These are phyloP conservation scores for Heterococcus sp. DNA, from an alignment of 108 stramenopile species.

Conservation along the genomic window DNA sequence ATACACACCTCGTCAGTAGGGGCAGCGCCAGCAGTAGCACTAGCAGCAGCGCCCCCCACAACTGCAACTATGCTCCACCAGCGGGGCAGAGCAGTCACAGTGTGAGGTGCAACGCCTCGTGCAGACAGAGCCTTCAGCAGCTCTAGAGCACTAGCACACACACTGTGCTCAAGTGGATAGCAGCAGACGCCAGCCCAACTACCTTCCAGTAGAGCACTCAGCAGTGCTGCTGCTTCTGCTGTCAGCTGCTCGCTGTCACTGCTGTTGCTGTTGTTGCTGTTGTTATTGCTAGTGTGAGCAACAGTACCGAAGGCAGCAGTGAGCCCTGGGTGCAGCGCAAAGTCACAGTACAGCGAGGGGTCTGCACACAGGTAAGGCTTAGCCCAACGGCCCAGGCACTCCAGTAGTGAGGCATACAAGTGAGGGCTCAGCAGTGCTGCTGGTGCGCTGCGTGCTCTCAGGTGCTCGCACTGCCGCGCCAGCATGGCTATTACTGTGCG, in stretches of 20 bases:
- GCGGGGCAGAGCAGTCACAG: not conserved
- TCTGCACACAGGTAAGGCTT: conserved; percentile 7
- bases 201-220: not conserved
- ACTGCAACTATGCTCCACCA: too few relatives aligned
- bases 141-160: not conserved
- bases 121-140: not conserved
- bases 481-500: conserved; percentile 1
- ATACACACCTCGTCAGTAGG: not conserved
- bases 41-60: not conserved
- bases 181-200: too few relatives aligned
- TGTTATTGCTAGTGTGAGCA: not conserved
- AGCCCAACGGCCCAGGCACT: conserved; percentile 4
- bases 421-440: conserved; percentile 28
- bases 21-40: not conserved
- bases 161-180: not conserved
- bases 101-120: not conserved
- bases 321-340: not conserved
- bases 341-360: not conserved
- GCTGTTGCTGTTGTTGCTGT: not conserved
- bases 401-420: conserved; percentile 14
- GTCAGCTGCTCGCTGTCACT: not conserved
- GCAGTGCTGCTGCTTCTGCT: not conserved
- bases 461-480: not conserved
- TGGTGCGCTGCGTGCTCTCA: not conserved
- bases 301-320: not conserved